Evolutionary conservation across 1,139 yeast species (phyloP), one percentile per base, ranked within the genome.

Genomic region (Lodderomyces margitis): DNA sequence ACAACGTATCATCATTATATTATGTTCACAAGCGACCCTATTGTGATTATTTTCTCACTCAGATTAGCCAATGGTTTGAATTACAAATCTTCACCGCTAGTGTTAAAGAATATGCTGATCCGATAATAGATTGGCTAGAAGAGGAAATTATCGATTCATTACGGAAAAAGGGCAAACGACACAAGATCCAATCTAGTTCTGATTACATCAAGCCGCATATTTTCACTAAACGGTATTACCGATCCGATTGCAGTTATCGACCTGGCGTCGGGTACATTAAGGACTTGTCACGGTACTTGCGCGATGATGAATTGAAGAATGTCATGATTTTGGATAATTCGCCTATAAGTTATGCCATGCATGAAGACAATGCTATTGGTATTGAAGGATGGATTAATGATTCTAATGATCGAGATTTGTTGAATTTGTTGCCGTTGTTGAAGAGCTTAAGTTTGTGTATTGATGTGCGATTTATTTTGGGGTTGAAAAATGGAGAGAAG

Each of bases 351-450:
- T 92, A 87, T 60, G 83, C 89, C 10, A 65, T 80, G 58, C 92
- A 92, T 58, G 87, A 82, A 48, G 81, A 83, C 52, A 92, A 92
- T 58, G 98, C 96, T 1, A 82, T 92, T 28, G 82, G 85, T 66
- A 88, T 92, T 16, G 97, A 91, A 62, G 98, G 98, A 35, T 92
- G 98, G 98, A 88, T 92, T 48, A 88, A 87, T 56, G 98, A 92
- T 62, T 95, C 95, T 16, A 79, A 83, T 36, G 98, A 92, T 58
- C 74, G 83, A 20, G 95, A 88, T 54, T 68, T 92, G 44, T 66
- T 92, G 59, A 82, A 87, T 54, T 65, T 92, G 41, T 63, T 92
- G 38, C 98, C 98, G 2, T 67, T 92, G 58, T 68, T 92, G 41
- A 81, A 85, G 53, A 86, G 95, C 25, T 65, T 92, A 53, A 74